phyloP scores from a whole-genome alignment of 371 early-diverging fungal genomes.

The Haplosporangium sp. region DNA sequence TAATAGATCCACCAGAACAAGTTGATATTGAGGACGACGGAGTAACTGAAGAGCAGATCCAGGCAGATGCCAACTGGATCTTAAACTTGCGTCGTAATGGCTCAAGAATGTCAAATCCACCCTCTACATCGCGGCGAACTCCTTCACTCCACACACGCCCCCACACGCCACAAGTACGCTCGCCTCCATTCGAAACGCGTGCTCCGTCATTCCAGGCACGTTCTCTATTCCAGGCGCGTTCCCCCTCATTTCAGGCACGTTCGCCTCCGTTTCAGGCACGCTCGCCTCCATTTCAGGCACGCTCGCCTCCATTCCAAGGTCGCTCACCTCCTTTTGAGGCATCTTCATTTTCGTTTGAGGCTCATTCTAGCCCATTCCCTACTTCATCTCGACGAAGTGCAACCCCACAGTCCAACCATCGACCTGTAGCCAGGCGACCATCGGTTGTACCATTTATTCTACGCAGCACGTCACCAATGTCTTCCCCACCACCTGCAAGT shows the following conservation, averaged over 20 bases:
- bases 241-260: background rate
- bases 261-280: constrained; percentile 16
- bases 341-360: constrained; percentile 22
- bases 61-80: constrained; percentile 18
- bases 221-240: background rate
- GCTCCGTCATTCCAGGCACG: background rate
- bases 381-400: constrained; percentile 21
- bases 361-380: constrained; percentile 18
- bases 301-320: constrained; percentile 5
- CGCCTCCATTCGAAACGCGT: background rate
- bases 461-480: background rate
- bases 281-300: no score
- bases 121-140: background rate
- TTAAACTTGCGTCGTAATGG: constrained; percentile 23
- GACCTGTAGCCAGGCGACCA: constrained; percentile 29
- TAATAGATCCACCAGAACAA: constrained; percentile 9
- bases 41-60: constrained; percentile 19
- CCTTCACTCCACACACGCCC: constrained; percentile 34
- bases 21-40: constrained; percentile 28
- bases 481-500: constrained; percentile 5
- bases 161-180: constrained; percentile 2
- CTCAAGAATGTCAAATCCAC: background rate
- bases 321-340: constrained; percentile 13
- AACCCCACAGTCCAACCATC: constrained; percentile 7
- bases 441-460: constrained; percentile 31